A percentile compares a stretch with the other conserved stretches of the same genome.
phyloP scores from a whole-genome alignment of 345 rosid species.

The Draba incana region DNA sequence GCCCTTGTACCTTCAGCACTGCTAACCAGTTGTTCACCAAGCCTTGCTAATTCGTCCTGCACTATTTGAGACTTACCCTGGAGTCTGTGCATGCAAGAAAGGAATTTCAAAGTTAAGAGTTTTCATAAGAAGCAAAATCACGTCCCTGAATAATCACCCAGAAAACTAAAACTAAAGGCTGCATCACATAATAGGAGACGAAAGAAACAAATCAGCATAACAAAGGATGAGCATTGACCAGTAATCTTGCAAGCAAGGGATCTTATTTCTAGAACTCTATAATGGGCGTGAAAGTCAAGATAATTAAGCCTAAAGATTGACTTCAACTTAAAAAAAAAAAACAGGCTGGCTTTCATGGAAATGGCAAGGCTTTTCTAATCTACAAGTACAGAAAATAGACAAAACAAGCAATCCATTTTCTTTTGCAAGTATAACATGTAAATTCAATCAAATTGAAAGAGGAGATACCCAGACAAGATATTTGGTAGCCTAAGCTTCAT shows the following conservation, averaged over 20 bases:
- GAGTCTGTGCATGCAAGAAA: conserved; percentile 76
- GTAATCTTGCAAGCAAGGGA: conserved; percentile 17
- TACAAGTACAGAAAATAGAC: conserved; percentile 10
- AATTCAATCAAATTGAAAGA: conserved; percentile 37
- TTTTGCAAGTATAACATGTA: conserved; percentile 13
- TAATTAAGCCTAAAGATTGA: conserved; percentile 32
- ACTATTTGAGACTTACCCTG: conserved; percentile 96
- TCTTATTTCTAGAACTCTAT: conserved; percentile 6
- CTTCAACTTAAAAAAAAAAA: conserved; percentile 22
- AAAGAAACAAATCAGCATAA: conserved; percentile 26
- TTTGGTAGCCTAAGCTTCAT: conserved; percentile 95
- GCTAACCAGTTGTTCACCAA: conserved; percentile 85
- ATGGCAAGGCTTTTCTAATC: conserved; percentile 8
- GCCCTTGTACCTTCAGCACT: conserved; percentile 96
- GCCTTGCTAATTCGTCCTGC: conserved; percentile 82
- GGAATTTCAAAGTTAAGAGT: conserved; percentile 56
- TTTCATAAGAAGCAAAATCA: conserved; percentile 23
- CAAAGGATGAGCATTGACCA: conserved; percentile 9
- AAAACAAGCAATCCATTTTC: conserved; percentile 24
- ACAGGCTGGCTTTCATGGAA: conserved; percentile 20
- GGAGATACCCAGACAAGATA: conserved; percentile 92
- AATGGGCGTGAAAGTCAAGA: conserved; percentile 16
- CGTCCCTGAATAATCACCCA: conserved; percentile 23
- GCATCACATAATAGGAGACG: conserved; percentile 25
- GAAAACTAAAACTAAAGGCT: conserved; percentile 15